Evolutionary conservation across 768 basidiomycete genomes (phyloP).

Genomic region (Suillus decipiens): DNA sequence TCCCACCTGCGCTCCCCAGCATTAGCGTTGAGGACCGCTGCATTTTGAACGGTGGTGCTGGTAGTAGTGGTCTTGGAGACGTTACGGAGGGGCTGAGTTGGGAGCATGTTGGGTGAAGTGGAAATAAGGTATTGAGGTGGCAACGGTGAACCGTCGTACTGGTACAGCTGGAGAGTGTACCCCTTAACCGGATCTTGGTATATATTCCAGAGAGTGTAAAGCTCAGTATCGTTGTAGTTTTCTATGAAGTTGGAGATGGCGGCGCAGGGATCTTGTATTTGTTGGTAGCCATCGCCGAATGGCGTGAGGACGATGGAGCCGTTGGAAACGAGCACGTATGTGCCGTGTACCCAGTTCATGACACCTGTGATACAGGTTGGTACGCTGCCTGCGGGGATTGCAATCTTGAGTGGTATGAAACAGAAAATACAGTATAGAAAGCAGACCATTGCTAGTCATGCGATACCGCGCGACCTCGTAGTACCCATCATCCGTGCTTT

Average conservation of each 20-base stretch:
- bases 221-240: slow-evolving; percentile 75
- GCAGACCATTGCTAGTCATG: slow-evolving; percentile 81
- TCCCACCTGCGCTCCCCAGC: slow-evolving; percentile 29
- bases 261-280: slow-evolving; percentile 92
- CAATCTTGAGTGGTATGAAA: not conserved
- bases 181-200: slow-evolving; percentile 62
- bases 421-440: not conserved
- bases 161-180: slow-evolving; percentile 74
- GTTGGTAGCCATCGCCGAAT: slow-evolving; percentile 88
- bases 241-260: slow-evolving; percentile 88
- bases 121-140: slow-evolving; percentile 70
- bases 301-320: slow-evolving; percentile 79
- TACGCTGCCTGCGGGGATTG: slow-evolving; percentile 53
- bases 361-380: slow-evolving; percentile 90
- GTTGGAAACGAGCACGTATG: slow-evolving; percentile 63
- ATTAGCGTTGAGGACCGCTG: slow-evolving; percentile 19
- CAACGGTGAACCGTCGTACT: slow-evolving; percentile 75
- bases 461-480: slow-evolving; percentile 93
- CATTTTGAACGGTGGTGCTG: slow-evolving; percentile 9
- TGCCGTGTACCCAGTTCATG: slow-evolving; percentile 90
- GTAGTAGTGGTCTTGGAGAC: slow-evolving; percentile 33
- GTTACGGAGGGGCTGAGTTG: slow-evolving; percentile 67
- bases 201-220: slow-evolving; percentile 69
- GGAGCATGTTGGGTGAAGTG: slow-evolving; percentile 84
- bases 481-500: slow-evolving; percentile 68